Base-by-base conservation (phyloP, 345 rosid genomes). In the Physaria fendleri region DNA sequence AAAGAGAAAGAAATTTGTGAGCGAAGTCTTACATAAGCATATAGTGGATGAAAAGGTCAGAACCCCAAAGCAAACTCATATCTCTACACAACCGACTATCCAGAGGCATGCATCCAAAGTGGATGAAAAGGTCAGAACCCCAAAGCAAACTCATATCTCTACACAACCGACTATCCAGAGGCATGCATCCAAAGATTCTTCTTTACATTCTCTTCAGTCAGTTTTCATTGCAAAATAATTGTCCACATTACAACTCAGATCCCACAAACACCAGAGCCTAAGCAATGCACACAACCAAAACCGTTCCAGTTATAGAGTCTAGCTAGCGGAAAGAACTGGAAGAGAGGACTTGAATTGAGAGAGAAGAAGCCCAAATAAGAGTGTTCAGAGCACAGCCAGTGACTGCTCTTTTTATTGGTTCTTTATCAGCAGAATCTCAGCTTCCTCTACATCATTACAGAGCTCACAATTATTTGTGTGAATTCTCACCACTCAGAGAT, bases 131-230 rank as follows among this genome's bases (percentile, higher is more conserved):
- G 79, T 80, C 18, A 80, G 89, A 64, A 57, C 83, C 95, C 85
- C 12, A 85, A 76, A 74, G 88, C 95, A 28, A 78, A 46, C 16
- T 94, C 97, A 55, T 87, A 87, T 68, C 96, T 95, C 6, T 90
- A 85, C 55, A 83, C 95, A 13, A 90, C 94, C 6, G 91, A 90
- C 54, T 90, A 74, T 74, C 93, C 94, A 2, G 85, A 86, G 97
- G 97, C 86, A 88, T 18, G 51, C 33, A 33, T 52, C 11, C 41
- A 16, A 20, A 27, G 3, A n/a, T n/a, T n/a, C 16, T n/a, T 8
- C n/a, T 5, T 16, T 32, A 10, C 21, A 5, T 65, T 38, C 37
- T 13, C 65, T 4, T 23, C 44, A 6, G 25, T 23, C 47, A n/a
- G 38, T 46, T 53, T 16, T 43, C 17, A 7, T 43, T 43, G 21